phyloP scores from a whole-genome alignment of 2,329 filamentous ascomycete genomes.

The Nannizzia gypsea region DNA sequence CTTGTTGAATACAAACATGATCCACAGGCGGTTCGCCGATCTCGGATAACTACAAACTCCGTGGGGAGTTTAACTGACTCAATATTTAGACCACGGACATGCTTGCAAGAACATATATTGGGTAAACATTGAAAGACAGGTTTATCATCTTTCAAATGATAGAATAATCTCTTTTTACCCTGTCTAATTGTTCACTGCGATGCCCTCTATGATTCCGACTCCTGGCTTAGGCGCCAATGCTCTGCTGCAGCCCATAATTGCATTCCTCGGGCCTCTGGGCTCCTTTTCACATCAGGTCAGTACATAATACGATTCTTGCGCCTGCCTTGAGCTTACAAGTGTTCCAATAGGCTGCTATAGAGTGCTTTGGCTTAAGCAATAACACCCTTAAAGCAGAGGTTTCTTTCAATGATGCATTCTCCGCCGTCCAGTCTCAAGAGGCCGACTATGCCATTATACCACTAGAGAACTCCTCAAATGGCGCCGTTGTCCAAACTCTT shows the following conservation, averaged over 20 bases:
- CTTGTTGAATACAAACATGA: neutral
- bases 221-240: neutral
- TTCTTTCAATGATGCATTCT: constrained; percentile 56
- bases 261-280: constrained; percentile 52
- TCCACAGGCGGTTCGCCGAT: neutral
- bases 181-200: neutral
- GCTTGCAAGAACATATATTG: neutral
- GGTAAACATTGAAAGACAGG: neutral
- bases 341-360: constrained; percentile 41
- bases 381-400: constrained; percentile 24
- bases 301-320: constrained; percentile 14
- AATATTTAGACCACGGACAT: neutral
- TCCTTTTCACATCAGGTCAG: constrained; percentile 59
- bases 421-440: constrained; percentile 55
- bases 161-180: neutral
- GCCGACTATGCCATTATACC: constrained; percentile 71
- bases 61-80: neutral
- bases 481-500: constrained; percentile 78
- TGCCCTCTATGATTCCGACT: neutral
- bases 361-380: constrained; percentile 33
- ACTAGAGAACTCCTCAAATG: constrained; percentile 93
- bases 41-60: neutral
- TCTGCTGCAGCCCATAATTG: constrained; percentile 25
- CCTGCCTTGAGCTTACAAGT: neutral
- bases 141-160: neutral